Base-by-base conservation (phyloP, 371 early-diverging fungal genomes). In the Haplosporangium sp. region DNA sequence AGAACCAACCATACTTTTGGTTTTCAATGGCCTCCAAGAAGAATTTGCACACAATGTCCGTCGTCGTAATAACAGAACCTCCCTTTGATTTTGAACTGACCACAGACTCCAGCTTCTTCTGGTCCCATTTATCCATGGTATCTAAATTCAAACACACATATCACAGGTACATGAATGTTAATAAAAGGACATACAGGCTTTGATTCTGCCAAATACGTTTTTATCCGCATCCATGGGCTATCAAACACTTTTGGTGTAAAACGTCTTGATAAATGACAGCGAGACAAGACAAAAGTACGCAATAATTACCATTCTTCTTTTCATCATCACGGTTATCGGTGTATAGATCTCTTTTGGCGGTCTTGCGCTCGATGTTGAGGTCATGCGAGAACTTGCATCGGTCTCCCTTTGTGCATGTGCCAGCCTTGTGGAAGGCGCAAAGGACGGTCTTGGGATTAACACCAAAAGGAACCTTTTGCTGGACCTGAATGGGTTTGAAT, bases 311-410 rank as follows among this genome's bases (percentile, higher is more conserved):
- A 55, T 82, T 67, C 54, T 86, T 81, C 55, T 88, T 82, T 38
- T 83, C 87, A 21, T 87, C 88, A 1, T 85, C 83, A 77, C 98
- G 89, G 64, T 85, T 80, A 83, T 97, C 98, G 21, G 96, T 93
- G 82, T 98, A 98, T 61, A 98, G 67, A 84, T 97, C 96, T 63
- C 92, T 91, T 87, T 99, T 99, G 57, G 89, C 83, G 10, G 86
- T 84, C 86, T 97, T 97, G 61, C 98, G 93, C 55, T 94, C 97
- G 7, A 96, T 83, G 52, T 94, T 91, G 59, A 92, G 70, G 81
- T 99, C 98, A 83, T 99, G 99, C 55, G 98, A 97, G 86, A 98
- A 99, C 89, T 99, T 99, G 91, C 99, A 99, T 77, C 92, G 92
- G 79, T 87, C 83, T 46, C 99, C 99, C 82, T 97, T 97, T 57